phyloP scores from a whole-genome alignment of 2,329 filamentous ascomycete genomes.

The Bipolaris cookei region DNA sequence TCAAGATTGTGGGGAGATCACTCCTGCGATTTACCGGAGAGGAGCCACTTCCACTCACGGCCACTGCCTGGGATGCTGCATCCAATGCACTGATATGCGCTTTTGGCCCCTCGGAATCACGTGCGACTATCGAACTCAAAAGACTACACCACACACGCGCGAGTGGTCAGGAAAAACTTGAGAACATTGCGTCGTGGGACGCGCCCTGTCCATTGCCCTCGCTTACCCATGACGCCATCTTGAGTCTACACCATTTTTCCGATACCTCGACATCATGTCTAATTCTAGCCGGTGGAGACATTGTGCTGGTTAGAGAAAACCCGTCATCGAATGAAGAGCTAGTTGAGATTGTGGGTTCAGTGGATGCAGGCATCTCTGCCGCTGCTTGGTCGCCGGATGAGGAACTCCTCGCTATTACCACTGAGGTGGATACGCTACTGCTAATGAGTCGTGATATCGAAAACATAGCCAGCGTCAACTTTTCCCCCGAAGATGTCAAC shows the following conservation, averaged over 20 bases:
- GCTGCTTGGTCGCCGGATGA: conserved; percentile 96
- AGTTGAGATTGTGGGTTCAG: conserved; percentile 93
- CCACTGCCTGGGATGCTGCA: conserved; percentile 83
- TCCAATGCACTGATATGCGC: conserved; percentile 80
- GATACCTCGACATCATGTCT: conserved; percentile 80
- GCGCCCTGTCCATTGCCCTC: conserved; percentile 80
- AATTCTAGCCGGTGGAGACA: conserved; percentile 88
- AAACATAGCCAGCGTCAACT: conserved; percentile 74
- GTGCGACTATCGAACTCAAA: conserved; percentile 75
- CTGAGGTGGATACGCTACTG: conserved; percentile 76
- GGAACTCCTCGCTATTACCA: conserved; percentile 83
- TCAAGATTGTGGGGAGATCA: conserved; percentile 76
- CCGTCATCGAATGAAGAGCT: conserved; percentile 70
- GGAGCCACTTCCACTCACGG: conserved; percentile 67
- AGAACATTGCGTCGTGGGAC: conserved; percentile 82
- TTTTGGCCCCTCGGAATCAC: conserved; percentile 76
- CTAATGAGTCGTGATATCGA: conserved; percentile 96
- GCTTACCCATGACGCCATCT: conserved; percentile 73
- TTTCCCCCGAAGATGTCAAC: conserved; percentile 78
- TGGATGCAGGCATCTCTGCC: conserved; percentile 88
- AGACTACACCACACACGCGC: conserved; percentile 55
- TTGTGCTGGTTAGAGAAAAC: conserved; percentile 81
- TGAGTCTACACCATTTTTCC: conserved; percentile 83
- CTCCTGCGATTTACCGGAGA: conserved; percentile 64
- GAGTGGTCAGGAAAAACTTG: conserved; percentile 49